These are phyloP conservation scores for Acacia melanoxylon DNA, from an alignment of 306 rosid genomes.

Conservation along the genomic window DNA sequence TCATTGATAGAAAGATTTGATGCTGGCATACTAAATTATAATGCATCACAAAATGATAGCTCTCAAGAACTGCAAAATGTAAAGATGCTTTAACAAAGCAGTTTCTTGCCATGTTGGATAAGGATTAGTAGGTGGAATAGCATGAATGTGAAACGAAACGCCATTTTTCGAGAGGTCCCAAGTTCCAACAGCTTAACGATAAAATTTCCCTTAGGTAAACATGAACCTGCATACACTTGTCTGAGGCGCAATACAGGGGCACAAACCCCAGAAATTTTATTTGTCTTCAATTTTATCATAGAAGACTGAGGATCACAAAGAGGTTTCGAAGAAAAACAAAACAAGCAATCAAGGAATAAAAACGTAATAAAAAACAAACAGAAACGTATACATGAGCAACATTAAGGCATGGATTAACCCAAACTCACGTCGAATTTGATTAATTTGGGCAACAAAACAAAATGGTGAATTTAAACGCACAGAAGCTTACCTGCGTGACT, in stretches of 20 bases:
- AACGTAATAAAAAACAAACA: not conserved
- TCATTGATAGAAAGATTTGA: slow-evolving; percentile 11
- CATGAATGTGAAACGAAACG: not conserved
- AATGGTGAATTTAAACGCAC: not conserved
- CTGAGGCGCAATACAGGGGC: not conserved
- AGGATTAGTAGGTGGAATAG: slow-evolving; percentile 2
- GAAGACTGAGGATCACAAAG: not conserved
- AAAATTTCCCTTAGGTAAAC: slow-evolving; percentile 12
- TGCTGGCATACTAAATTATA: slow-evolving; percentile 22
- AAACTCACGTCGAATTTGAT: slow-evolving; percentile 5
- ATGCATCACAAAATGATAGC: not conserved
- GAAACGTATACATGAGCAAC: not conserved
- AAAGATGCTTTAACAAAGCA: slow-evolving; percentile 5
- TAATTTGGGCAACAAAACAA: not conserved
- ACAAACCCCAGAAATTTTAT: slow-evolving; percentile 12
- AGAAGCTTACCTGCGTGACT: slow-evolving; percentile 79
- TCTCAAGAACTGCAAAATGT: slow-evolving; percentile 3
- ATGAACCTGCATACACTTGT: not conserved
- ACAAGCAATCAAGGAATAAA: not conserved
- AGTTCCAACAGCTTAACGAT: not conserved
- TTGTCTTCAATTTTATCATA: not conserved
- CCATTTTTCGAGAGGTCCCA: not conserved
- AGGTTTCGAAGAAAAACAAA: not conserved
- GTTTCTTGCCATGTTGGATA: not conserved
- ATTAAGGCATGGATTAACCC: not conserved